Percentiles rank a stretch among this genome's conserved stretches.
Evolutionary conservation across 768 basidiomycete species (phyloP).

Genomic region (Amanita rimosa): DNA sequence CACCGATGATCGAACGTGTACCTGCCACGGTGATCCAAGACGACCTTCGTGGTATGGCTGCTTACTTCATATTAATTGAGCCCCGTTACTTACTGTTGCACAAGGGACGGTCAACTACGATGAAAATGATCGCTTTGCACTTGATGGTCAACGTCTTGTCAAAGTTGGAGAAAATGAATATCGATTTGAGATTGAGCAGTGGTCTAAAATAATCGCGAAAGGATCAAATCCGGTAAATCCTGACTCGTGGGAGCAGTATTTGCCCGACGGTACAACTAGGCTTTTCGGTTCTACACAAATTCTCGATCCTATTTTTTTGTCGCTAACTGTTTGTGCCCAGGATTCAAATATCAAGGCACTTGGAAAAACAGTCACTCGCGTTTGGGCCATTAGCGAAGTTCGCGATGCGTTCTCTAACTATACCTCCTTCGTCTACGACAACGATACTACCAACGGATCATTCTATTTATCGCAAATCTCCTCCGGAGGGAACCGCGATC

Average conservation of each 20-base stretch:
- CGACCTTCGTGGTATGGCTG: background rate
- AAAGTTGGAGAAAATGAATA: background rate
- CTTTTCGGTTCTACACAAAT: background rate
- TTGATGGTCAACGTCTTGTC: background rate
- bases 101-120: background rate
- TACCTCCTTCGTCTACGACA: background rate
- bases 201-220: background rate
- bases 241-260: background rate
- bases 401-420: background rate
- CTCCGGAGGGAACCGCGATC: background rate
- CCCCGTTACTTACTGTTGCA: background rate
- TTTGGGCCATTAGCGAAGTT: background rate
- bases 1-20: background rate
- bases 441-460: background rate
- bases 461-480: background rate
- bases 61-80: background rate
- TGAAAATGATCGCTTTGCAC: background rate
- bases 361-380: background rate
- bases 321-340: background rate
- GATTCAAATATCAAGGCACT: background rate
- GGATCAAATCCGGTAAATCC: background rate
- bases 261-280: background rate
- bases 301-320: no score
- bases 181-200: background rate
- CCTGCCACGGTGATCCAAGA: background rate